A percentile compares a stretch with the other conserved stretches of the same genome.
These are phyloP conservation scores for Fomitopsis pulvina DNA, from an alignment of 768 basidiomycete genomes.

Conservation along the genomic window DNA sequence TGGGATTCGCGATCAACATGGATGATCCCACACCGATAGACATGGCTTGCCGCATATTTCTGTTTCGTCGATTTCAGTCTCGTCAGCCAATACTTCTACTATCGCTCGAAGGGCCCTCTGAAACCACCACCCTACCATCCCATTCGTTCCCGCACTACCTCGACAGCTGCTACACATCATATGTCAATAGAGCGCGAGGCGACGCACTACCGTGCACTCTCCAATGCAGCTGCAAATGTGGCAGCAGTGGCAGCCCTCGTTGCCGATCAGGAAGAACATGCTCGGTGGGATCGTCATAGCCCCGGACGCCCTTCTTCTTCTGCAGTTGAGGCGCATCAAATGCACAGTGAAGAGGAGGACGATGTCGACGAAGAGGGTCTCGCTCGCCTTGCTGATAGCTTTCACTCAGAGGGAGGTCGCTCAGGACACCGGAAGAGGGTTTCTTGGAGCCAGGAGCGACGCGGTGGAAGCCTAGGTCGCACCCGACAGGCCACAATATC, in stretches of 20 bases:
- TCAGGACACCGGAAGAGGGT: slow-evolving; percentile 43
- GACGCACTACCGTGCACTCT: slow-evolving; percentile 63
- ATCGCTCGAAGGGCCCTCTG: slow-evolving; percentile 31
- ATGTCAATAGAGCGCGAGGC: slow-evolving; percentile 45
- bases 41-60: slow-evolving; percentile 88
- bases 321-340: slow-evolving; percentile 9
- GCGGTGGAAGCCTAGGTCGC: slow-evolving; percentile 40
- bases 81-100: slow-evolving; percentile 79
- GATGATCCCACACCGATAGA: slow-evolving; percentile 39
- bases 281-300: slow-evolving; percentile 27
- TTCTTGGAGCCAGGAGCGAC: slow-evolving; percentile 64
- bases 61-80: slow-evolving; percentile 74
- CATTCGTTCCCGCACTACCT: slow-evolving; percentile 37
- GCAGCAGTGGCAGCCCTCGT: slow-evolving; percentile 66
- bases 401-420: slow-evolving; percentile 64
- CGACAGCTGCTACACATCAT: slow-evolving; percentile 33
- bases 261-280: slow-evolving; percentile 48
- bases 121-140: slow-evolving; percentile 30
- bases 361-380: slow-evolving; percentile 45
- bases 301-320: slow-evolving; percentile 19
- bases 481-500: slow-evolving; percentile 15
- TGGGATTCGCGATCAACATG: slow-evolving; percentile 8
- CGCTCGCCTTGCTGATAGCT: slow-evolving; percentile 61
- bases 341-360: slow-evolving; percentile 34
- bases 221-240: slow-evolving; percentile 64